These are phyloP conservation scores for Vaccinium macrocarpon DNA, from an alignment of 148 eudicot genomes.

Conservation along the genomic window DNA sequence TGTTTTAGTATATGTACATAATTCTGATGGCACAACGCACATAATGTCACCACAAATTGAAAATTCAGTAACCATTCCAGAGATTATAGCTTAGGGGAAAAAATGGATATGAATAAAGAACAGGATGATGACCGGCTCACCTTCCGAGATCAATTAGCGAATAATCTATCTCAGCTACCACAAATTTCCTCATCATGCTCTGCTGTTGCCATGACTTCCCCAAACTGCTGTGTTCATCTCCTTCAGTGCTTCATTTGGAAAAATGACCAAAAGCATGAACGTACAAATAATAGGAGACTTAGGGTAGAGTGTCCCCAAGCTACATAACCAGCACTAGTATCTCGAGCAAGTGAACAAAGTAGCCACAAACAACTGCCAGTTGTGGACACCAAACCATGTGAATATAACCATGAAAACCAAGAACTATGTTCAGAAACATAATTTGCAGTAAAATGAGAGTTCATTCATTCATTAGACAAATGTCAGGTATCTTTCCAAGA, in stretches of 20 bases:
- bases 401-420: background rate
- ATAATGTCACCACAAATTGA: background rate
- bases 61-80: background rate
- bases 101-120: background rate
- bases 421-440: background rate
- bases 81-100: background rate
- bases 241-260: background rate
- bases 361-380: slow-evolving; percentile 70
- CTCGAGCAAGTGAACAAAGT: slow-evolving; percentile 92
- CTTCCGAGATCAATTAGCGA: slow-evolving; percentile 64
- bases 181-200: slow-evolving; percentile 66
- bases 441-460: background rate
- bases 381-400: slow-evolving; percentile 8
- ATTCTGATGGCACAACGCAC: background rate
- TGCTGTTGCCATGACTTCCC: slow-evolving; percentile 75
- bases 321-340: slow-evolving; percentile 70
- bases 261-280: background rate
- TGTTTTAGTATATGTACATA: background rate
- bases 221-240: slow-evolving; percentile 51
- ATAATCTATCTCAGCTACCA: slow-evolving; percentile 72
- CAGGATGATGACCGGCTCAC: slow-evolving; percentile 27
- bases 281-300: background rate
- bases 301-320: slow-evolving; percentile 94
- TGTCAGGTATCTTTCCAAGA: background rate
- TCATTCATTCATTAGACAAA: background rate